Conservation (phyloP, 768 basidiomycete species). For the Tulasnella sp. region DNA sequence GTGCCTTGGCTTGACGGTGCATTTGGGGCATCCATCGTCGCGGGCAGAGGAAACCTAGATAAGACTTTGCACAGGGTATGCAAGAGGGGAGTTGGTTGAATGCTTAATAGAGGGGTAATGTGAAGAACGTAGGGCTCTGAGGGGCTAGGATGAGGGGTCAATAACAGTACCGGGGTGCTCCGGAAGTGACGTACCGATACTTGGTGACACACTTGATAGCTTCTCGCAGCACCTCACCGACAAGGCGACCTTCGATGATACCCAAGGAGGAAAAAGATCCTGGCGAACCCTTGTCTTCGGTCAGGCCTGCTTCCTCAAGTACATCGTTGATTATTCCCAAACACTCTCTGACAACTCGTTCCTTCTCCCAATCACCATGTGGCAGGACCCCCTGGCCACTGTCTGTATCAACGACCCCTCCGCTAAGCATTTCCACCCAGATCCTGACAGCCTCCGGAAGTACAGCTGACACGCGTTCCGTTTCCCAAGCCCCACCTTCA, state of each 20-base stretch:
- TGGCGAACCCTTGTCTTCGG: not conserved
- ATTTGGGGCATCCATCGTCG: too few relatives aligned
- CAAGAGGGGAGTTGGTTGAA: not conserved
- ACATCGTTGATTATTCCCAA: constrained; percentile 15
- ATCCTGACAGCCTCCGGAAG: constrained; percentile 3
- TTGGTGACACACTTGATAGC: constrained; percentile 11
- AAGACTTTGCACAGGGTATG: constrained; percentile 6
- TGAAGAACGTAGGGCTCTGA: constrained; percentile 7
- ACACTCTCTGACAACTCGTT: constrained; percentile 13
- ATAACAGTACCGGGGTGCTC: not conserved
- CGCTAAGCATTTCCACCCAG: constrained; percentile 4
- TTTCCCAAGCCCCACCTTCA: constrained; percentile 13
- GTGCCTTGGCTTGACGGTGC: too few relatives aligned
- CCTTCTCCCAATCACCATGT: not conserved
- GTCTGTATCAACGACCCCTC: not conserved
- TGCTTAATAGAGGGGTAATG: not conserved
- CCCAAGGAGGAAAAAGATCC: not conserved
- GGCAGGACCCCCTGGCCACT: not conserved
- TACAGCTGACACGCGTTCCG: not conserved
- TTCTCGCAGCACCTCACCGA: constrained; percentile 14
- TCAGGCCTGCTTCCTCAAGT: constrained; percentile 10
- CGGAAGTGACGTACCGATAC: constrained; percentile 11
- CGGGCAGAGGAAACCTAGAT: not conserved
- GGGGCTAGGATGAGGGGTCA: not conserved
- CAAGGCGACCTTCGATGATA: constrained; percentile 11